phyloP scores from a whole-genome alignment of 345 rosid species.

The Pistacia integerrima region DNA sequence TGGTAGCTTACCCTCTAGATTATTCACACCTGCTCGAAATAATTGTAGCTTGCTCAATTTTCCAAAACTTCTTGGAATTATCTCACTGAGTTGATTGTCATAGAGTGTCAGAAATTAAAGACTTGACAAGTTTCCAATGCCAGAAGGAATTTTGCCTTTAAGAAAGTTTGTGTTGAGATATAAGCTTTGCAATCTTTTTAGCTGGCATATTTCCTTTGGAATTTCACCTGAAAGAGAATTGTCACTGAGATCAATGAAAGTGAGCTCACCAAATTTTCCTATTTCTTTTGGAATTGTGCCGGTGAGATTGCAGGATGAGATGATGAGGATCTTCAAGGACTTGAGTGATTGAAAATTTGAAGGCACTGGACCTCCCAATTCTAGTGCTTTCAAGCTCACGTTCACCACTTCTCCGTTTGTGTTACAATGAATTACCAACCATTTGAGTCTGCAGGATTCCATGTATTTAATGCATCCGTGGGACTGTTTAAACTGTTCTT shows the following conservation, averaged over 20 bases:
- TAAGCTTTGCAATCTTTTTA: constrained; percentile 54
- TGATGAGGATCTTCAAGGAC: constrained; percentile 53
- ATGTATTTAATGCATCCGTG: constrained; percentile 46
- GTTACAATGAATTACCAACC: constrained; percentile 19
- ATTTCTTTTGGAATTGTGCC: constrained; percentile 68
- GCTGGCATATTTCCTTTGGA: neutral
- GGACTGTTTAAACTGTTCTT: constrained; percentile 61
- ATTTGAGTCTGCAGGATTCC: constrained; percentile 51
- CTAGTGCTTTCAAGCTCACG: too few species aligned
- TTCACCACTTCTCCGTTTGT: too few species aligned
- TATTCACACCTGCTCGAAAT: too few species aligned
- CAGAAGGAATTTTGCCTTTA: constrained; percentile 72
- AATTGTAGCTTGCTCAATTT: too few species aligned
- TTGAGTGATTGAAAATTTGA: too few species aligned
- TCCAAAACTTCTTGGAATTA: too few species aligned
- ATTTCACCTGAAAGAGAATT: too few species aligned
- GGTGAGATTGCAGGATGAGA: constrained; percentile 74
- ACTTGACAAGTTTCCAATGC: constrained; percentile 58
- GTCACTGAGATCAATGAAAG: constrained; percentile 43
- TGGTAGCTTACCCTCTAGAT: constrained; percentile 70
- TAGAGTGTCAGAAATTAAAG: constrained; percentile 18
- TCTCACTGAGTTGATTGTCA: constrained; percentile 43
- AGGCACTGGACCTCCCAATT: too few species aligned
- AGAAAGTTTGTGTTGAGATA: constrained; percentile 71
- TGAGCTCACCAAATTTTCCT: constrained; percentile 58